Evolutionary conservation across 805 yeast genomes (phyloP).

Genomic region (Teunomyces stri): DNA sequence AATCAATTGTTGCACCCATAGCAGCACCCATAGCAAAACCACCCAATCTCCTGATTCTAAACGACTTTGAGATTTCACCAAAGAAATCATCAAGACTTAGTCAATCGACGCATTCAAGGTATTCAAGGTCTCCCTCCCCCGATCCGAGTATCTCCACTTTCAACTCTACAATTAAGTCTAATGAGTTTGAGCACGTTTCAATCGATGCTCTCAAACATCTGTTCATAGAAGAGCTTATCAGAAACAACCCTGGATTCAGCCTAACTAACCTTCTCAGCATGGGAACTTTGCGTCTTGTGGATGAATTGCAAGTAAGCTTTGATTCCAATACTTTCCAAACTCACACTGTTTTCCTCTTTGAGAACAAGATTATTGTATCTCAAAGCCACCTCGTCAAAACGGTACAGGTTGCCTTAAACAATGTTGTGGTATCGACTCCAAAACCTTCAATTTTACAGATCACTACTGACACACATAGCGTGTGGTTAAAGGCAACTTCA

Average conservation of each 20-base stretch:
- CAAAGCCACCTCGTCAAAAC: slow-evolving; percentile 6
- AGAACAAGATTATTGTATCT: slow-evolving; percentile 31
- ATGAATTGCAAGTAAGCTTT: slow-evolving; percentile 24
- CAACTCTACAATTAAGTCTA: background rate
- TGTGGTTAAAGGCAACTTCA: slow-evolving; percentile 28
- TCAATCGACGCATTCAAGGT: background rate
- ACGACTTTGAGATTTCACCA: background rate
- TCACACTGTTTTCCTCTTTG: slow-evolving; percentile 30
- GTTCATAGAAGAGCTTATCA: slow-evolving; percentile 28
- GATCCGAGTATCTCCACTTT: slow-evolving; percentile 7
- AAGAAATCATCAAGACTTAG: background rate
- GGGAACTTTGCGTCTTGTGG: slow-evolving; percentile 38
- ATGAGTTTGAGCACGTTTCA: slow-evolving; percentile 13
- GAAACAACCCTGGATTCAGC: slow-evolving; percentile 19
- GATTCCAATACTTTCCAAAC: slow-evolving; percentile 8
- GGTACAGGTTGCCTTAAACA: slow-evolving; percentile 11
- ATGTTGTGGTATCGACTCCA: slow-evolving; percentile 14
- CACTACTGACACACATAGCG: slow-evolving; percentile 5
- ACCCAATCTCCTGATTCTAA: background rate
- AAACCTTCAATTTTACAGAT: slow-evolving; percentile 23
- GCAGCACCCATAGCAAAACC: background rate
- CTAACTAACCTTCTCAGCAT: slow-evolving; percentile 26
- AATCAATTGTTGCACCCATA: background rate
- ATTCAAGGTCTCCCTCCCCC: slow-evolving; percentile 7
- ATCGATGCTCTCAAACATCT: slow-evolving; percentile 26